phyloP scores from a whole-genome alignment of 2,329 filamentous ascomycete species.

The Aspergillus fischeri region DNA sequence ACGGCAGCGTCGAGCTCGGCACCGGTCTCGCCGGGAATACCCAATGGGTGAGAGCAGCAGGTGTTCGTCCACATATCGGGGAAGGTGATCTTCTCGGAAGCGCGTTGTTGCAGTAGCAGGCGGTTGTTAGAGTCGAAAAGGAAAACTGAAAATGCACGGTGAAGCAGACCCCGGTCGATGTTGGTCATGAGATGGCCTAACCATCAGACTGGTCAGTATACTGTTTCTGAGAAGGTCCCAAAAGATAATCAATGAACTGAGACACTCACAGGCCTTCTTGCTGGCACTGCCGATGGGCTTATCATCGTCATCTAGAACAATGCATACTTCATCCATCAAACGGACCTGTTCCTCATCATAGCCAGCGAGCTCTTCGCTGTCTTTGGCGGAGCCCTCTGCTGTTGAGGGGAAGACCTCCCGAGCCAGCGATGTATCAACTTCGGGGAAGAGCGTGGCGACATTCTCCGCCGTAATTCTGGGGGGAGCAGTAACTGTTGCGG shows the following conservation, averaged over 20 bases:
- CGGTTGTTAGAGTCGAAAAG: slow-evolving; percentile 93
- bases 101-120: slow-evolving; percentile 90
- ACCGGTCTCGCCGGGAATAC: slow-evolving; percentile 87
- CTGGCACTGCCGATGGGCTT: slow-evolving; percentile 89
- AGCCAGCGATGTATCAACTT: slow-evolving; percentile 62
- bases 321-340: slow-evolving; percentile 98
- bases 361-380: slow-evolving; percentile 70
- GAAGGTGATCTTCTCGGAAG: slow-evolving; percentile 96
- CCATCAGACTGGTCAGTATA: slow-evolving; percentile 1
- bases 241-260: neutral
- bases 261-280: slow-evolving; percentile 86
- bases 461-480: slow-evolving; percentile 77
- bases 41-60: slow-evolving; percentile 95
- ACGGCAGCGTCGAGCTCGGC: slow-evolving; percentile 74
- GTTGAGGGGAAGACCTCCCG: slow-evolving; percentile 46
- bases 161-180: slow-evolving; percentile 90
- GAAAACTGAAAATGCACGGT: slow-evolving; percentile 97
- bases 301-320: slow-evolving; percentile 90
- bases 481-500: slow-evolving; percentile 46
- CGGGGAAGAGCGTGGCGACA: slow-evolving; percentile 83
- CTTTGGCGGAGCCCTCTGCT: slow-evolving; percentile 32
- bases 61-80: slow-evolving; percentile 99
- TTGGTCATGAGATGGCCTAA: slow-evolving; percentile 97
- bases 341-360: slow-evolving; percentile 98
- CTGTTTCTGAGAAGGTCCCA: neutral